A percentile compares a stretch with the other conserved stretches of the same genome.
Conservation (phyloP, 1,284 basidiomycete genomes). For the Heliocybe sulcata region DNA sequence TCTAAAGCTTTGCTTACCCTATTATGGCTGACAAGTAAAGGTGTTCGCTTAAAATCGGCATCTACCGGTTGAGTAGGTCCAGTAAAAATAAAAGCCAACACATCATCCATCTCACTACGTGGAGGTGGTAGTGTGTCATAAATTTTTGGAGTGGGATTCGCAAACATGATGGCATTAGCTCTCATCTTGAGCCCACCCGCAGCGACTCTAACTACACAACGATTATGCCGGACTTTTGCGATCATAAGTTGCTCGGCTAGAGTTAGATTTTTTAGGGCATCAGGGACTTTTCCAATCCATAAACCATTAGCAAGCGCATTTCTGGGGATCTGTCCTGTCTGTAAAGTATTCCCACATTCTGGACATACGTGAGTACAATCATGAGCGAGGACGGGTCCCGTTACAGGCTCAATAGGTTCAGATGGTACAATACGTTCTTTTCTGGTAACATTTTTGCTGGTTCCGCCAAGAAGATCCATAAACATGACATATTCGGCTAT, state of each 20-base stretch:
- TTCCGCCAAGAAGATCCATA: no score
- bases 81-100: slow-evolving; percentile 26
- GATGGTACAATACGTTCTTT: background rate
- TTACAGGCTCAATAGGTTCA: background rate
- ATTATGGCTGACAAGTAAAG: slow-evolving; percentile 23
- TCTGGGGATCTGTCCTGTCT: background rate
- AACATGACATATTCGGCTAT: no score
- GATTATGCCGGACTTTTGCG: slow-evolving; percentile 20
- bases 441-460: background rate
- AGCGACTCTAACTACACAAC: slow-evolving; percentile 20
- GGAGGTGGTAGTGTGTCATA: slow-evolving; percentile 25
- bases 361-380: background rate
- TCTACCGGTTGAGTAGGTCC: slow-evolving; percentile 22
- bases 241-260: slow-evolving; percentile 26
- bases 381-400: background rate
- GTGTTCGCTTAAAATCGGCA: slow-evolving; percentile 24
- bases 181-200: slow-evolving; percentile 24
- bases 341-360: background rate
- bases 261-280: slow-evolving; percentile 17
- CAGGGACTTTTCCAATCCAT: slow-evolving; percentile 30
- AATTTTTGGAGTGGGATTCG: slow-evolving; percentile 23
- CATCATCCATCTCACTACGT: slow-evolving; percentile 25
- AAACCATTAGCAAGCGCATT: slow-evolving; percentile 26
- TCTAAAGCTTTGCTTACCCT: slow-evolving; percentile 23
- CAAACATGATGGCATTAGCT: slow-evolving; percentile 27